phyloP scores from a whole-genome alignment of 2,329 filamentous ascomycete species.

The Phaeosphaeriaceae sp. region DNA sequence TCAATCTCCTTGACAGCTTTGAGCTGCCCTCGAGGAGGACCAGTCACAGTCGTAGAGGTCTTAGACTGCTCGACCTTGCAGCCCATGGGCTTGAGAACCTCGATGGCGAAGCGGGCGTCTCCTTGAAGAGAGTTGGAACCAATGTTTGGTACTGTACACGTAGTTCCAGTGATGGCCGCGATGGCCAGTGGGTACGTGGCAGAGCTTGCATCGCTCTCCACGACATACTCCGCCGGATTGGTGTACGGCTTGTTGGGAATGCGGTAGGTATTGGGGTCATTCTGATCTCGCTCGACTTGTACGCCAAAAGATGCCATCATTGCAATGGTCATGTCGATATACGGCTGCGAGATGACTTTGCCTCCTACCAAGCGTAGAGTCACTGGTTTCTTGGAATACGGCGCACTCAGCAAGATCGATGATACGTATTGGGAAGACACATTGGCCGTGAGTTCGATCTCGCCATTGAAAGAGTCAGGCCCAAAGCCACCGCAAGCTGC shows the following conservation, averaged over 20 bases:
- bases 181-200: slow-evolving; percentile 95
- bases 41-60: slow-evolving; percentile 89
- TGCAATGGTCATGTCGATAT: slow-evolving; percentile 97
- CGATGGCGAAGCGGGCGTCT: slow-evolving; percentile 90
- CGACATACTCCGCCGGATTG: slow-evolving; percentile 84
- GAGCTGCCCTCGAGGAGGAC: slow-evolving; percentile 76
- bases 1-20: slow-evolving; percentile 82
- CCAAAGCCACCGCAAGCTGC: slow-evolving; percentile 66
- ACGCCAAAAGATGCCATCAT: slow-evolving; percentile 98
- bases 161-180: slow-evolving; percentile 93
- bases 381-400: slow-evolving; percentile 93
- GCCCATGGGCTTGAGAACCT: slow-evolving; percentile 91
- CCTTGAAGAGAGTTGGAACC: slow-evolving; percentile 91
- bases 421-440: slow-evolving; percentile 99
- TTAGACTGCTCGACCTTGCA: slow-evolving; percentile 86
- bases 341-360: slow-evolving; percentile 94
- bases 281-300: slow-evolving; percentile 74
- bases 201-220: slow-evolving; percentile 97
- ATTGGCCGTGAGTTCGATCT: slow-evolving; percentile 91
- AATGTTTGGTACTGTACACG: slow-evolving; percentile 95
- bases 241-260: slow-evolving; percentile 85
- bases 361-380: slow-evolving; percentile 91
- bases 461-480: slow-evolving; percentile 73
- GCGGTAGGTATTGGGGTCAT: slow-evolving; percentile 89
- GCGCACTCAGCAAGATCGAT: slow-evolving; percentile 93